Evolutionary conservation across 306 rosid genomes (phyloP).

Genomic region (Alnus glutinosa): DNA sequence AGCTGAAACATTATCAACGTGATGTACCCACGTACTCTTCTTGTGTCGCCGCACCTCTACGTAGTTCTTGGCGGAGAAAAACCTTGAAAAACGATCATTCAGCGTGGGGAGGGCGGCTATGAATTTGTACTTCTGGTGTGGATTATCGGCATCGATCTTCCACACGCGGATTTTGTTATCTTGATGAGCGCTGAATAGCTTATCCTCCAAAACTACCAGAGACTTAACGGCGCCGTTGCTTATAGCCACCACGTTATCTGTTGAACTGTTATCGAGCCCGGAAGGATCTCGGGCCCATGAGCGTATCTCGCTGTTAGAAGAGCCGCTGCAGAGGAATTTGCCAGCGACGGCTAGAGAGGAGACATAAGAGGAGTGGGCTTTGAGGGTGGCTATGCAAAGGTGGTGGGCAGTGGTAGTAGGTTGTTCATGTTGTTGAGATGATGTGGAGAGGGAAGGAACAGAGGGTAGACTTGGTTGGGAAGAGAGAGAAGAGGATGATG

Average conservation of each 20-base stretch:
- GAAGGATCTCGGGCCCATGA: conserved; percentile 30
- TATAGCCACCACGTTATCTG: conserved; percentile 14
- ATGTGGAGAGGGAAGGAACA: conserved; percentile 57
- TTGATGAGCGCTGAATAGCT: conserved; percentile 64
- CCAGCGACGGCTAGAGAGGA: conserved; percentile 48
- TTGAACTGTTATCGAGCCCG: conserved; percentile 1
- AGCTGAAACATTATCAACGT: conserved; percentile 65
- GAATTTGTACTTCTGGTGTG: conserved; percentile 31
- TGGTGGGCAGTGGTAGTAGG: conserved; percentile 25
- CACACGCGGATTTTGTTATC: conserved; percentile 73
- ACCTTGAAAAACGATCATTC: conserved; percentile 40
- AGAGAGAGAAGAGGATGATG: conserved; percentile 51
- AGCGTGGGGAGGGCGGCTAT: conserved; percentile 60
- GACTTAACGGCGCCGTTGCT: conserved; percentile 47
- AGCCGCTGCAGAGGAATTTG: conserved; percentile 46
- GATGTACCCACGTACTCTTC: conserved; percentile 73
- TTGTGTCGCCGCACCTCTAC: conserved; percentile 58
- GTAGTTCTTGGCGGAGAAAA: conserved; percentile 52
- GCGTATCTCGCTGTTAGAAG: conserved; percentile 44
- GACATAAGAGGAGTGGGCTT: conserved; percentile 45
- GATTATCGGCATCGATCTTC: conserved; percentile 34
- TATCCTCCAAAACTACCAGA: conserved; percentile 31
- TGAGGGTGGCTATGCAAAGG: conserved; percentile 40
- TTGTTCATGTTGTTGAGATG: not conserved
- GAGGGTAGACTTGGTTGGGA: conserved; percentile 78